phyloP scores from a whole-genome alignment of 2,329 filamentous ascomycete species.

The Cordyceps tenuipes region DNA sequence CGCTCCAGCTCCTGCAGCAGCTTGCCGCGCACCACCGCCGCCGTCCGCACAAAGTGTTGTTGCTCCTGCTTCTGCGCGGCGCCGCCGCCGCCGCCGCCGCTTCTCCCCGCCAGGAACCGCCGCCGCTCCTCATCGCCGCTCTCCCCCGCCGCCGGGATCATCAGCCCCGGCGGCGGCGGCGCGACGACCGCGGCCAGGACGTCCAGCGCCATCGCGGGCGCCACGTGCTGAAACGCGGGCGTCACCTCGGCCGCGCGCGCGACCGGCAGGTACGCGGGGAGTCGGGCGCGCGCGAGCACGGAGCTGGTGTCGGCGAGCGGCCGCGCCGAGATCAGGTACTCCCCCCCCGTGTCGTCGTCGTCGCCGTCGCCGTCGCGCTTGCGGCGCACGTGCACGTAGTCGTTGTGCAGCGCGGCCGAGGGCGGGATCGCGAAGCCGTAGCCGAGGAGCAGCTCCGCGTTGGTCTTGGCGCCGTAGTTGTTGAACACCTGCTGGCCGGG shows the following conservation, averaged over 20 bases:
- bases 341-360: constrained; percentile 19
- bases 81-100: constrained; percentile 15
- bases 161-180: background rate
- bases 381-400: constrained; percentile 50
- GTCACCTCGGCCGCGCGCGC: constrained; percentile 18
- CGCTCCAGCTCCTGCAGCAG: constrained; percentile 35
- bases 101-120: constrained; percentile 24
- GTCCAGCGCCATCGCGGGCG: constrained; percentile 45
- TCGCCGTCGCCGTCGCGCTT: constrained; percentile 28
- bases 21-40: constrained; percentile 35
- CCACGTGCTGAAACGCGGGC: constrained; percentile 40
- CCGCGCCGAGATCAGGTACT: constrained; percentile 46
- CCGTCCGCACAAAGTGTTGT: constrained; percentile 28
- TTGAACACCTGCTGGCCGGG: constrained; percentile 54
- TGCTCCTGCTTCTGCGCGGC: no score
- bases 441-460: constrained; percentile 58
- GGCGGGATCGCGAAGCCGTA: constrained; percentile 53
- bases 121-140: constrained; percentile 16
- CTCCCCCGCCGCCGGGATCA: constrained; percentile 15
- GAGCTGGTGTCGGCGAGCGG: constrained; percentile 41
- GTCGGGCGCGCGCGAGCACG: constrained; percentile 34
- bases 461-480: constrained; percentile 68
- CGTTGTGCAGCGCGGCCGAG: constrained; percentile 44
- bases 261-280: constrained; percentile 19
- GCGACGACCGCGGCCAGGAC: constrained; percentile 34